phyloP scores from a whole-genome alignment of 768 basidiomycete species.

The Trametes cingulata region DNA sequence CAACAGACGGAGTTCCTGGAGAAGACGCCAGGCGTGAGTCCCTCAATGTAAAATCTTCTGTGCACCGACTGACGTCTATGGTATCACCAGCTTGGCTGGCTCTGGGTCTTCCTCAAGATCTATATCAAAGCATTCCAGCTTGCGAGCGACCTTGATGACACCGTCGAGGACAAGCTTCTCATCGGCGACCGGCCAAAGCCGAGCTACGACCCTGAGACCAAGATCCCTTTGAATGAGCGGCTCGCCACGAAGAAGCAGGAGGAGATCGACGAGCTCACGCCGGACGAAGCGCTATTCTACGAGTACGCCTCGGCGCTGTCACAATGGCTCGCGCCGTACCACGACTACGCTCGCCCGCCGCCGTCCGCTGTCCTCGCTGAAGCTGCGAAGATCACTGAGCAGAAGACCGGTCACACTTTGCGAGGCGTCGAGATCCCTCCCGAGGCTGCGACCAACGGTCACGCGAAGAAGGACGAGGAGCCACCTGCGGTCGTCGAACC shows the following conservation, averaged over 20 bases:
- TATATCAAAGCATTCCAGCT: constrained; percentile 80
- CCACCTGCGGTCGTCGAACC: constrained; percentile 64
- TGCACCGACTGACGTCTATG: neutral
- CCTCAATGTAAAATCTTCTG: neutral
- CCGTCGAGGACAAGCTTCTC: constrained; percentile 77
- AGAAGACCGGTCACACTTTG: constrained; percentile 68
- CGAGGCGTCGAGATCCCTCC: constrained; percentile 58
- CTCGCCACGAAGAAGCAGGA: constrained; percentile 50
- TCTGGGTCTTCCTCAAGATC: constrained; percentile 67
- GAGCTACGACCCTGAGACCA: constrained; percentile 48
- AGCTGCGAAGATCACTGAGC: constrained; percentile 68
- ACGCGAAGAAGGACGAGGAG: constrained; percentile 71
- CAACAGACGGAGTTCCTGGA: constrained; percentile 70
- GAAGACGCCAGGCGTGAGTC: constrained; percentile 61
- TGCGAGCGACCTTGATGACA: constrained; percentile 78
- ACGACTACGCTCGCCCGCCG: constrained; percentile 71
- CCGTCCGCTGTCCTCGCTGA: constrained; percentile 71
- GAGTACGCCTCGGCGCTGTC: constrained; percentile 63
- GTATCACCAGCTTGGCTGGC: constrained; percentile 63
- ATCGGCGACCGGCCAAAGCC: constrained; percentile 80
- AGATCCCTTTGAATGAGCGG: constrained; percentile 58
- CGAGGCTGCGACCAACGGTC: constrained; percentile 42
- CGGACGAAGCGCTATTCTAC: constrained; percentile 58
- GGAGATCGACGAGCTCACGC: constrained; percentile 65
- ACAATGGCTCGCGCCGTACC: constrained; percentile 78